Evolutionary conservation across 768 basidiomycete genomes (phyloP), one percentile per base, ranked within the genome.

Genomic region (Macrolepiota albuminosa): DNA sequence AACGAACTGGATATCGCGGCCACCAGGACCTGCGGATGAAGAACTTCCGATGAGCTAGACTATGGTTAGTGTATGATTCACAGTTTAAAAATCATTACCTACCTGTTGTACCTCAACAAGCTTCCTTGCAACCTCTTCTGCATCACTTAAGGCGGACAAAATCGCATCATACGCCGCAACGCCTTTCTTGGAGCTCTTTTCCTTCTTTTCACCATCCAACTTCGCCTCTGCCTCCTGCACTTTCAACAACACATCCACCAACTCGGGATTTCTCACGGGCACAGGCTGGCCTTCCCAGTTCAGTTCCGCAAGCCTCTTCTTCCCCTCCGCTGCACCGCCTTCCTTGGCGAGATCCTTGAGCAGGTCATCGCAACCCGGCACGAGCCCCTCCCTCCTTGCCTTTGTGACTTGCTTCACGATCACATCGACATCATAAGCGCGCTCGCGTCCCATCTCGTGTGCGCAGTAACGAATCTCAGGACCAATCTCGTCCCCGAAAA

Each of bases 381-480:
- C 87, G 24, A 91, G 77, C 48, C 83, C 74, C 50, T 80, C 80
- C 55, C 81, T 77, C 62, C 86, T 81, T 60, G 77, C 76, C 0
- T 80, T 73, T 2, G 86, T 81, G 13, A 91, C 69, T 57, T 89
- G 88, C 6, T 76, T 74, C 21, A 85, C 88, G 63, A 95, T 88
- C 4, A 78, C 83, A 63, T 91, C 88, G 34, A 94, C 75, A 69
- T 94, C 91, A 72, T 95, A 95, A 4, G 91, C 86, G 66, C 85
- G 88, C 46, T 77, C 77, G 55, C 85, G 78, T 1, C 93, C 91
- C 14, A 95, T 78, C 67, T 93, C 88, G 67, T 98, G 96, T 0
- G 95, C 95, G 65, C 89, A 93, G 73, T 95, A 89, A 48, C 96
- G 80, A 56, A 98, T 93, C 71, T 97, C 87, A 0, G 96, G 94